These are phyloP conservation scores for Boechera retrofracta DNA, from an alignment of 345 rosid genomes.

Conservation along the genomic window DNA sequence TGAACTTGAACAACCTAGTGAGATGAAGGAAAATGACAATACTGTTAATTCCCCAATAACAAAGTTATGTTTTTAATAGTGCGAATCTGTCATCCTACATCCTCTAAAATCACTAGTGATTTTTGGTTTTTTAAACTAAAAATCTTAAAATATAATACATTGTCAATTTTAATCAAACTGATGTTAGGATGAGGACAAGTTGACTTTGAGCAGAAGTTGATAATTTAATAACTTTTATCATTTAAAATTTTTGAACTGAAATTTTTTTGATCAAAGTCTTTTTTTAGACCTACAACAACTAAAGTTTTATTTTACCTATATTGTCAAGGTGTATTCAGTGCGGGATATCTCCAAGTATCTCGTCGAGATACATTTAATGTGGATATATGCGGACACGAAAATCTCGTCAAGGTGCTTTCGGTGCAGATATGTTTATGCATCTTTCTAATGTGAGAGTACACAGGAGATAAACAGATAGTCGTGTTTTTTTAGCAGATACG, in stretches of 20 bases:
- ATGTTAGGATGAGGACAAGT: no score
- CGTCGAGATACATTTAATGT: not conserved
- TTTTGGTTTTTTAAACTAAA: no score
- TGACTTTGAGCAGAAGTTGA: not conserved
- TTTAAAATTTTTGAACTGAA: no score
- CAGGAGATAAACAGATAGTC: not conserved
- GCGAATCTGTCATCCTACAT: not conserved
- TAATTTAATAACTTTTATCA: no score
- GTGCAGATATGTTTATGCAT: not conserved
- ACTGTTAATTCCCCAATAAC: no score
- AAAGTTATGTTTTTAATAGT: not conserved
- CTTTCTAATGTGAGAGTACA: not conserved
- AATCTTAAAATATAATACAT: no score
- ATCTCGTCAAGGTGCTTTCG: not conserved
- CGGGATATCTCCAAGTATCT: not conserved
- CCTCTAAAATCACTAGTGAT: not conserved
- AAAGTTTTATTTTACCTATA: not conserved
- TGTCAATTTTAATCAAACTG: not conserved
- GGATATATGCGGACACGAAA: not conserved
- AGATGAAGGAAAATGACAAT: no score
- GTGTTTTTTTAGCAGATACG: not conserved
- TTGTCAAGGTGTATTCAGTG: not conserved
- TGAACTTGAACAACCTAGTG: no score
- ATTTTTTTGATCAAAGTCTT: no score
- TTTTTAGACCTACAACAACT: no score